These are phyloP conservation scores for Alternaria arborescens DNA, from an alignment of 2,329 filamentous ascomycete genomes.

Conservation along the genomic window DNA sequence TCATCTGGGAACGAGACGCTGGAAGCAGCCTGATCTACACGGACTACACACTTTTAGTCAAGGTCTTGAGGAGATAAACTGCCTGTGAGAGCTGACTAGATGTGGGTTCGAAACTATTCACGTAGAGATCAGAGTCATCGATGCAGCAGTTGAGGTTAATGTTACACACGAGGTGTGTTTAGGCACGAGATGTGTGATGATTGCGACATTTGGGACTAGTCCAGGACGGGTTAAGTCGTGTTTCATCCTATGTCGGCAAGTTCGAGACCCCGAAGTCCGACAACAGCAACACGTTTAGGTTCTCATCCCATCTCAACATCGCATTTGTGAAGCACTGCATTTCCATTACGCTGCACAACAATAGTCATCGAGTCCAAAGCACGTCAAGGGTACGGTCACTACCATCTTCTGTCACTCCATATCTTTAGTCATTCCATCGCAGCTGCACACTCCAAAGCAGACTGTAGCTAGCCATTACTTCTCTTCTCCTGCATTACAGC, in stretches of 20 bases:
- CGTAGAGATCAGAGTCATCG: background rate
- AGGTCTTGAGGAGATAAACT: background rate
- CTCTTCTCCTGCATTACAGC: background rate
- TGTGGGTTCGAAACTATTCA: background rate
- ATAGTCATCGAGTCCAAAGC: background rate
- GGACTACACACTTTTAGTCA: constrained; percentile 1
- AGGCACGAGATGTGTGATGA: background rate
- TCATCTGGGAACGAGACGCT: constrained; percentile 2
- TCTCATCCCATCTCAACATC: background rate
- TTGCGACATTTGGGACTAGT: background rate
- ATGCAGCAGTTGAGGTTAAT: background rate
- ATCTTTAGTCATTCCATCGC: background rate
- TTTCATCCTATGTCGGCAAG: background rate
- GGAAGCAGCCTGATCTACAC: constrained; percentile 8
- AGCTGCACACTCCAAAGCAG: background rate
- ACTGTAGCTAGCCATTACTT: background rate
- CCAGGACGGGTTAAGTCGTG: background rate
- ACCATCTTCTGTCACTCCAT: background rate
- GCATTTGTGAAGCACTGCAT: background rate
- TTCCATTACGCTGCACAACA: background rate
- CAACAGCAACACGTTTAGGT: background rate
- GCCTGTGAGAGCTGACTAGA: background rate
- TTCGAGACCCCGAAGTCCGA: background rate
- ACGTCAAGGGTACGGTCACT: background rate
- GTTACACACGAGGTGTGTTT: background rate